Base-by-base conservation (phyloP, 352 stramenopile genomes). In the Phytopythium boreale region DNA sequence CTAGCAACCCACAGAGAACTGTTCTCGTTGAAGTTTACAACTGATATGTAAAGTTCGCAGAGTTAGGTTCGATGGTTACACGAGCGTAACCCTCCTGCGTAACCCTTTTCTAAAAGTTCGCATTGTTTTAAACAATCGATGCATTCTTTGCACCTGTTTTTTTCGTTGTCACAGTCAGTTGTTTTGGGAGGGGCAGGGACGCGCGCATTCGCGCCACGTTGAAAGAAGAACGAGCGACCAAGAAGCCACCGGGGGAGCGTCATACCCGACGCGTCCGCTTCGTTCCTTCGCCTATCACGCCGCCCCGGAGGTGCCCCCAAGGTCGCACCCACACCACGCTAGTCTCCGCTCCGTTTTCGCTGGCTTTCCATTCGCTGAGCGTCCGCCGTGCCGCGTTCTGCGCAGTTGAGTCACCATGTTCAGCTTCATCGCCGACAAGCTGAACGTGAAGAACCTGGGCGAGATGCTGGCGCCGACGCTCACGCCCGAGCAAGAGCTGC, bases 371-470 rank as follows among this genome's bases (percentile, higher is more conserved):
- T 19, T 19, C 14, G 22, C 47, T 29, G 15, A 55, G 22, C 5
- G 15, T 9, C 22, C 47, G 24, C 24, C 47, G 47, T 19, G 47
- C 47, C 47, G 47, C 26, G 24, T 29, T n/a, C 5, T n/a, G 47
- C 24, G 47, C 26, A 11, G 5, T 55, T n/a, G 15, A 36, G 49
- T 39, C 55, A n/a, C 59, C 41, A 96, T 96, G 89, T 96, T 96
- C 63, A 88, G 82, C 63, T 96, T 83, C 75, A 83, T 96, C 58
- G 87, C 86, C 34, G 88, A 96, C 64, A 93, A 92, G 70, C 82
- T 95, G 66, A 96, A 96, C 49, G 84, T 96, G 55, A 95, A 93
- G 75, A 93, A 91, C 64, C 62, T 96, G 71, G 89, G 86, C 61
- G 84, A 95, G 79, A 80, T 95, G 61, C 70, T 96, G 67, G 89